Conservation (phyloP, 805 yeast genomes). For the Ogataea saltuana region DNA sequence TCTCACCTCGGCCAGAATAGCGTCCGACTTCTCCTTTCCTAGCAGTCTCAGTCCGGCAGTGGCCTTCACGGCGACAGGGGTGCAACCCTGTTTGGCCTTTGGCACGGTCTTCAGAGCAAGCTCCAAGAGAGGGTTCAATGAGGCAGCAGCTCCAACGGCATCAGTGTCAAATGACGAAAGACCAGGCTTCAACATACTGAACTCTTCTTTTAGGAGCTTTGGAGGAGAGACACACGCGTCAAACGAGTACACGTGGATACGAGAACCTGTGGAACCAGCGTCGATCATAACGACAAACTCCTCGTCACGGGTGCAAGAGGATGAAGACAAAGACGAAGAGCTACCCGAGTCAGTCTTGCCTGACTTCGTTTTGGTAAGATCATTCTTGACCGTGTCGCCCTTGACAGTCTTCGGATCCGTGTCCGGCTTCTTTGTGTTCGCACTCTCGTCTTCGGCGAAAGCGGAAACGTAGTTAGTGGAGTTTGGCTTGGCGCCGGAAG, state of each 20-base stretch:
- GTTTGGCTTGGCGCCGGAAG: constrained; percentile 8
- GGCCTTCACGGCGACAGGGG: constrained; percentile 96
- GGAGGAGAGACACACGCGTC: constrained; percentile 88
- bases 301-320: constrained; percentile 41
- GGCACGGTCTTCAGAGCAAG: constrained; percentile 81
- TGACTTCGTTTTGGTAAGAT: too few relatives aligned
- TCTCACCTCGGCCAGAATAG: constrained; percentile 76
- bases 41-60: constrained; percentile 93
- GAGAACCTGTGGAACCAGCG: constrained; percentile 97
- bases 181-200: constrained; percentile 91
- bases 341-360: too few relatives aligned
- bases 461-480: constrained; percentile 2
- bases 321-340: too few relatives aligned
- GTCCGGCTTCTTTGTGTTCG: neutral
- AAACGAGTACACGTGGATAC: constrained; percentile 92
- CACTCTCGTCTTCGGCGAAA: constrained; percentile 2
- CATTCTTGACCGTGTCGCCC: too few relatives aligned
- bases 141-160: constrained; percentile 81
- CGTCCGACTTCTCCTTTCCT: constrained; percentile 71
- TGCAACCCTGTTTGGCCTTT: constrained; percentile 64
- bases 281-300: constrained; percentile 92
- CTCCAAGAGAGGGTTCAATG: constrained; percentile 79
- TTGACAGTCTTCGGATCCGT: neutral
- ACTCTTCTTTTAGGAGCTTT: constrained; percentile 70
- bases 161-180: constrained; percentile 82